These are phyloP conservation scores for Peterozyma toletana DNA, from an alignment of 805 yeast genomes.

Conservation along the genomic window DNA sequence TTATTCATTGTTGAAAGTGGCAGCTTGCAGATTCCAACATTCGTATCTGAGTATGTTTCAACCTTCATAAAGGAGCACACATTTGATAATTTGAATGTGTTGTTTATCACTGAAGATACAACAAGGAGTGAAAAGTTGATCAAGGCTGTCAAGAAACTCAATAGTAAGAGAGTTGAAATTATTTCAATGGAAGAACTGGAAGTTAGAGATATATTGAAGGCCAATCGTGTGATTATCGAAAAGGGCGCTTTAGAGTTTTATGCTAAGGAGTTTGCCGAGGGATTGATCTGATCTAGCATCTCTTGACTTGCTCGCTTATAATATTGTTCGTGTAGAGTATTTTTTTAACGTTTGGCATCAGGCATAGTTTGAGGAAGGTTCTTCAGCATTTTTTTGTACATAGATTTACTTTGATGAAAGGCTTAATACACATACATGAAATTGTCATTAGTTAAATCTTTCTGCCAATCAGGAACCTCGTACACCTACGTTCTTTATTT, in stretches of 20 bases:
- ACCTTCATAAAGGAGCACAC: constrained; percentile 40
- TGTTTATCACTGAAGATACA: constrained; percentile 58
- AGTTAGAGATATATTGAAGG: constrained; percentile 77
- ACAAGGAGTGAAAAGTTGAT: constrained; percentile 44
- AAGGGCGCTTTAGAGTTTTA: constrained; percentile 62
- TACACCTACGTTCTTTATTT: too few relatives aligned
- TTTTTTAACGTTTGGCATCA: too few relatives aligned
- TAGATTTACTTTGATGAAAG: too few relatives aligned
- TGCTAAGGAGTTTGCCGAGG: constrained; percentile 20
- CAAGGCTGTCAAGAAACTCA: constrained; percentile 45
- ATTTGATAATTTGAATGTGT: constrained; percentile 43
- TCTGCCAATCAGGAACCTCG: too few relatives aligned
- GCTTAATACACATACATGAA: too few relatives aligned
- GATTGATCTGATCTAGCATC: neutral
- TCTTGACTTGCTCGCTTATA: too few relatives aligned
- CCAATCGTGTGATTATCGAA: constrained; percentile 71
- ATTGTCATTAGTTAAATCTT: too few relatives aligned
- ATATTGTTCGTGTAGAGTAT: too few relatives aligned
- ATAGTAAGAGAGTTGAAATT: constrained; percentile 48
- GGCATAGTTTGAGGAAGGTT: too few relatives aligned
- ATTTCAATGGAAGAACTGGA: constrained; percentile 71
- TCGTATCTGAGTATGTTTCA: constrained; percentile 18
- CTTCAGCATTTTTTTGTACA: too few relatives aligned
- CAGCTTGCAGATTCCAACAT: constrained; percentile 18
- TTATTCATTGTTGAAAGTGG: constrained; percentile 44